These are phyloP conservation scores for Umbelopsis sp. DNA, from an alignment of 371 early-diverging fungal genomes.

Conservation along the genomic window DNA sequence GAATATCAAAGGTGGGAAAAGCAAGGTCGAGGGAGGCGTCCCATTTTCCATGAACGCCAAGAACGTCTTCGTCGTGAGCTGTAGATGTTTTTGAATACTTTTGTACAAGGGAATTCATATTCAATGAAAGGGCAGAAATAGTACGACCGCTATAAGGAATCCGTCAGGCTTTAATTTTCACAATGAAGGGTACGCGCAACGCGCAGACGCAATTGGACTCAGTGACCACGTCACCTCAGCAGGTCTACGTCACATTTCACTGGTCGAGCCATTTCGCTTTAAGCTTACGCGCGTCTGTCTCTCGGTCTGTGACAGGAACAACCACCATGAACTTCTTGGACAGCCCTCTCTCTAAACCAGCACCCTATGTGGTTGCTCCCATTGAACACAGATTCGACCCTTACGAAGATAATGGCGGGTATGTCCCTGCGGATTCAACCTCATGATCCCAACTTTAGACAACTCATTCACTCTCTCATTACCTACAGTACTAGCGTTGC, in stretches of 20 bases:
- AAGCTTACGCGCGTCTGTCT: slow-evolving; percentile 18
- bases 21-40: slow-evolving; percentile 69
- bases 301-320: neutral
- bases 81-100: slow-evolving; percentile 55
- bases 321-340: slow-evolving; percentile 26
- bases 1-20: slow-evolving; percentile 77
- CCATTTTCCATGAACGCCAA: slow-evolving; percentile 50
- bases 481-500: slow-evolving; percentile 85
- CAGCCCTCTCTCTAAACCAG: slow-evolving; percentile 34
- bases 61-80: slow-evolving; percentile 34
- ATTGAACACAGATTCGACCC: slow-evolving; percentile 76
- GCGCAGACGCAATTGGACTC: slow-evolving; percentile 17
- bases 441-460: neutral
- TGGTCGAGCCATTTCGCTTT: neutral
- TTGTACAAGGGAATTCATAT: slow-evolving; percentile 64
- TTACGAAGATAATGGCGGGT: slow-evolving; percentile 83
- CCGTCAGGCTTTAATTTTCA: too few relatives aligned
- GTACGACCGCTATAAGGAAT: too few relatives aligned
- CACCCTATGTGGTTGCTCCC: slow-evolving; percentile 46
- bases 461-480: slow-evolving; percentile 10
- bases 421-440: slow-evolving; percentile 22
- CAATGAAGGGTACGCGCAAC: slow-evolving; percentile 12
- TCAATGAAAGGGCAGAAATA: neutral
- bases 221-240: slow-evolving; percentile 1
- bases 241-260: neutral